A percentile compares a stretch with the other conserved stretches of the same genome.
Evolutionary conservation across 108 stramenopile genomes (phyloP).

Genomic region (Mayamaea pseudoterrestris): DNA sequence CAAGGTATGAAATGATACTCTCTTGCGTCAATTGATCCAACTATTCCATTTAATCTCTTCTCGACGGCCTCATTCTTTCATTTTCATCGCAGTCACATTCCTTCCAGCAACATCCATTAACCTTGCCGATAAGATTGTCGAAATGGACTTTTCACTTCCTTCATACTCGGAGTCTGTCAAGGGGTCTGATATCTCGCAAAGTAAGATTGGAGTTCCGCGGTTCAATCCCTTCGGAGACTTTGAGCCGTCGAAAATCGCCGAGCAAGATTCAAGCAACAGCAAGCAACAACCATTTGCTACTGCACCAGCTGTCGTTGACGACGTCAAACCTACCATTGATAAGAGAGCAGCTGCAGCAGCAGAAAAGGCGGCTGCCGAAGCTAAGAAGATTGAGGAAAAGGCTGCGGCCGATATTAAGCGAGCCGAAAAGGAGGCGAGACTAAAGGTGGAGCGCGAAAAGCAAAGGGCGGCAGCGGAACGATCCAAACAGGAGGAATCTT

Average conservation of each 20-base stretch:
- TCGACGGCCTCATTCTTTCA: too few species aligned
- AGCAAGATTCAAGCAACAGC: too few species aligned
- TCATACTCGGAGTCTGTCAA: conserved; percentile 38
- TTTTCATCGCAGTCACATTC: neutral
- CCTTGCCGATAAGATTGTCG: conserved; percentile 19
- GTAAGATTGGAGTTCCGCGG: conserved; percentile 14
- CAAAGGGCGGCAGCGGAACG: conserved; percentile 22
- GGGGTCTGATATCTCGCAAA: conserved; percentile 3
- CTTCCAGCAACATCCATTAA: neutral
- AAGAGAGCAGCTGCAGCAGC: conserved; percentile 29
- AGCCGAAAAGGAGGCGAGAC: conserved; percentile 27
- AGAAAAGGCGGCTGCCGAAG: conserved; percentile 38
- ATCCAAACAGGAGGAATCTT: conserved; percentile 10
- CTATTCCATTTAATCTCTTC: too few species aligned
- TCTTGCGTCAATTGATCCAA: too few species aligned
- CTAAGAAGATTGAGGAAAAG: conserved; percentile 30
- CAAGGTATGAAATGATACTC: too few species aligned
- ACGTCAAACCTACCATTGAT: conserved; percentile 14
- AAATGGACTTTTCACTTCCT: conserved; percentile 68
- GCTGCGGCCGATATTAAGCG: conserved; percentile 31
- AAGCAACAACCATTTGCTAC: too few species aligned
- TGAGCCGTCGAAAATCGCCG: conserved; percentile 18
- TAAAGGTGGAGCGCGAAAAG: conserved; percentile 26
- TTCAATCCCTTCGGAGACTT: conserved; percentile 22
- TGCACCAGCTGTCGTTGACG: conserved; percentile 34